These are phyloP conservation scores for Tricholoma sp. DNA, from an alignment of 768 basidiomycete genomes.

Conservation along the genomic window DNA sequence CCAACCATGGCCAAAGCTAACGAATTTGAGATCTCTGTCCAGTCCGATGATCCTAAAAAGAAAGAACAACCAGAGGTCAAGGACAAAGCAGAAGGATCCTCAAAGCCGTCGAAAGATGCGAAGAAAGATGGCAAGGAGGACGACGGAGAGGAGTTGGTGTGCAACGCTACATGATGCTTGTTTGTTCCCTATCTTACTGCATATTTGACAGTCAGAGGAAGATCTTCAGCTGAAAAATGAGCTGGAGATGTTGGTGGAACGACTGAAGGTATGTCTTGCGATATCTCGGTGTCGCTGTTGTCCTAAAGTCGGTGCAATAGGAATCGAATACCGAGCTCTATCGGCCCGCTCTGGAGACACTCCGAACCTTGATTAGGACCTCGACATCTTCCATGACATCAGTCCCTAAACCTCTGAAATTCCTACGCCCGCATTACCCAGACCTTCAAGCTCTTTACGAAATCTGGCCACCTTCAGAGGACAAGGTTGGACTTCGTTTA, in stretches of 20 bases:
- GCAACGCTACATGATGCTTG: conserved; percentile 23
- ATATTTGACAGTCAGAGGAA: conserved; percentile 74
- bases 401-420: conserved; percentile 98
- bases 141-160: conserved; percentile 77
- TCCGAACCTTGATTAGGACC: conserved; percentile 90
- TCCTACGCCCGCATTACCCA: conserved; percentile 91
- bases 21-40: conserved; percentile 57
- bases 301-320: conserved; percentile 36
- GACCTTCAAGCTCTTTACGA: conserved; percentile 81
- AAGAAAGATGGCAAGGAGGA: conserved; percentile 47
- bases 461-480: conserved; percentile 70
- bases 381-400: conserved; percentile 99
- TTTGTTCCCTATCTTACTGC: conserved; percentile 1
- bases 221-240: conserved; percentile 90
- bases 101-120: conserved; percentile 48
- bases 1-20: conserved; percentile 55
- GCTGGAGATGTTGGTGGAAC: conserved; percentile 94
- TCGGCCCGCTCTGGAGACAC: conserved; percentile 86
- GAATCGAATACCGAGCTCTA: conserved; percentile 86
- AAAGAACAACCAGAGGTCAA: conserved; percentile 47
- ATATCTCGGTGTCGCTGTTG: conserved; percentile 1
- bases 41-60: conserved; percentile 72
- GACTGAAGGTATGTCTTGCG: conserved; percentile 67
- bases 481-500: conserved; percentile 50
- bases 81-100: conserved; percentile 51